Percentiles rank a stretch among this genome's conserved stretches.
phyloP scores from a whole-genome alignment of 306 rosid genomes.

The Chamaecrista fasciculata region DNA sequence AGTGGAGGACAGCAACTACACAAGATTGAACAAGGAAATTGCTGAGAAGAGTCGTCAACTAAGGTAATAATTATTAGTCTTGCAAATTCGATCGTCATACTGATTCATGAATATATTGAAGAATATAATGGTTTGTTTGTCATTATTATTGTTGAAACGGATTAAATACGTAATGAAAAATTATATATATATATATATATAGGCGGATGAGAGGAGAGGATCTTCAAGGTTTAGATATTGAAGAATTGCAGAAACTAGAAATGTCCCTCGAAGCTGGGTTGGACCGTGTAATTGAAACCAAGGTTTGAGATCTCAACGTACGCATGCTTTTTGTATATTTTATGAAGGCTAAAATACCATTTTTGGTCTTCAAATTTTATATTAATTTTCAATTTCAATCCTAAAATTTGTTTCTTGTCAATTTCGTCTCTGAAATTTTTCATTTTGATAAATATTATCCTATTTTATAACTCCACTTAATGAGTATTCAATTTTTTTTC shows the following conservation, averaged over 20 bases:
- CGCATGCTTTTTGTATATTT: background rate
- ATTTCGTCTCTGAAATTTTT: no score
- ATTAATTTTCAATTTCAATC: no score
- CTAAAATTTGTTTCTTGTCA: no score
- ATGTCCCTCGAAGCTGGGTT: constrained; percentile 76
- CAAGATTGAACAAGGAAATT: constrained; percentile 73
- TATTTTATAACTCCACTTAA: no score
- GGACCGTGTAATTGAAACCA: constrained; percentile 59
- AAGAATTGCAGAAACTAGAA: constrained; percentile 74
- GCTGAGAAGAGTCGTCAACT: constrained; percentile 63
- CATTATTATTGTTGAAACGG: constrained; percentile 6
- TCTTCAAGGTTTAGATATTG: constrained; percentile 67
- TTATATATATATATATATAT: background rate
- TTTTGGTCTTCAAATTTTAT: no score
- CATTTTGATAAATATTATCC: no score
- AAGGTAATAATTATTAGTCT: no score
- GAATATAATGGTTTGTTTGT: background rate
- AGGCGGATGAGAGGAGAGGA: constrained; percentile 99
- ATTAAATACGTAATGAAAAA: background rate
- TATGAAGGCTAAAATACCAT: no score
- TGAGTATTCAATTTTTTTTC: no score
- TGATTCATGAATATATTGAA: no score
- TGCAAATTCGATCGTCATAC: no score
- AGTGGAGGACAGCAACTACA: constrained; percentile 66
- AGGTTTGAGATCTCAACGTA: constrained; percentile 35